phyloP scores from a whole-genome alignment of 345 rosid species.

The Camelina hispida region DNA sequence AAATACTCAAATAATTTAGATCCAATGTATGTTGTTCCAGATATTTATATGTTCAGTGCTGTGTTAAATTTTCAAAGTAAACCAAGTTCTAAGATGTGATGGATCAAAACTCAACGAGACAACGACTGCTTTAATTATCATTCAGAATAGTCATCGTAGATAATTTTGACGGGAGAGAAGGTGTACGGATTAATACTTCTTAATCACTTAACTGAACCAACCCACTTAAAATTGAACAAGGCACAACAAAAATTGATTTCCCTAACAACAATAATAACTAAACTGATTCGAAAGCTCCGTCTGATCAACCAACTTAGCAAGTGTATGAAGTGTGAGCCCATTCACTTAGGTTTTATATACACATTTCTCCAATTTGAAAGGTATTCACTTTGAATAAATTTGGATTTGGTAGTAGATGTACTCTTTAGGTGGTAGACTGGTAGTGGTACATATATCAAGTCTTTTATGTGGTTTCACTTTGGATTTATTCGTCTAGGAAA shows the following conservation, averaged over 20 bases:
- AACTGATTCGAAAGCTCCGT: neutral
- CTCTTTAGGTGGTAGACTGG: slow-evolving; percentile 22
- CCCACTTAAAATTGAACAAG: neutral
- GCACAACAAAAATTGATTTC: neutral
- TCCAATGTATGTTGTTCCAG: neutral
- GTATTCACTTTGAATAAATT: neutral
- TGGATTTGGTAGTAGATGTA: slow-evolving; percentile 7
- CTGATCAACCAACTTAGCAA: neutral
- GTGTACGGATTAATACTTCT: neutral
- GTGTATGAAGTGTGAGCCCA: neutral
- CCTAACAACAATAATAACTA: neutral
- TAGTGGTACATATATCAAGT: neutral
- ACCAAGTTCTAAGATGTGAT: neutral
- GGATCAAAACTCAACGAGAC: slow-evolving; percentile 36
- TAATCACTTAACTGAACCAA: neutral
- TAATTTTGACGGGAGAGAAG: neutral
- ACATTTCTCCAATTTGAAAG: neutral
- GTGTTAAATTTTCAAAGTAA: neutral
- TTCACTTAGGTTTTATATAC: neutral
- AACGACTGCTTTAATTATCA: neutral
- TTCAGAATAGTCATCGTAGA: neutral
- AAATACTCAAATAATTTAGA: too few species aligned
- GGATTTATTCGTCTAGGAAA: neutral
- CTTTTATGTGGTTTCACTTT: neutral
- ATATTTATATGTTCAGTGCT: neutral